Percentiles rank a stretch among this genome's conserved stretches.
These are phyloP conservation scores for Nakazawaea sp. DNA, from an alignment of 805 yeast species.

Conservation along the genomic window DNA sequence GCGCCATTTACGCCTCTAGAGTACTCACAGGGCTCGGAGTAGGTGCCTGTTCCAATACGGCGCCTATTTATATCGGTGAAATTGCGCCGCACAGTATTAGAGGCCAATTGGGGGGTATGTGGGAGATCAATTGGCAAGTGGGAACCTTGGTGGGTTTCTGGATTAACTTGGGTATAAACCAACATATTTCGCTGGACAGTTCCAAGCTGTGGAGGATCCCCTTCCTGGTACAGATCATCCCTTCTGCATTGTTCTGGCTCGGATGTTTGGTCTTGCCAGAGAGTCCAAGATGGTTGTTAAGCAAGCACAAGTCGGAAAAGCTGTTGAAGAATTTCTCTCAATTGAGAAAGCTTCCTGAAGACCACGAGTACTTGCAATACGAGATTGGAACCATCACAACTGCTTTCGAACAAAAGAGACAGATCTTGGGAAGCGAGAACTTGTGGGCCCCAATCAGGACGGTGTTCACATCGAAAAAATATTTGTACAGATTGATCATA, in stretches of 20 bases:
- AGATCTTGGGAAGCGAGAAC: conserved; percentile 29
- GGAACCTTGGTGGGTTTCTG: conserved; percentile 43
- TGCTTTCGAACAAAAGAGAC: conserved; percentile 17
- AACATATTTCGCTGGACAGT: conserved; percentile 22
- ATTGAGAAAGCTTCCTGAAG: conserved; percentile 29
- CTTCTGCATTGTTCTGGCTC: conserved; percentile 33
- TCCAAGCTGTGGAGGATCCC: conserved; percentile 41
- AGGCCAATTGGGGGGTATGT: conserved; percentile 38
- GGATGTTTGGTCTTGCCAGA: conserved; percentile 35
- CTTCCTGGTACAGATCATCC: conserved; percentile 33
- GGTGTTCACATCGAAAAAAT: conserved; percentile 22
- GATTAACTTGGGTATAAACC: conserved; percentile 39
- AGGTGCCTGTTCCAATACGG: conserved; percentile 43
- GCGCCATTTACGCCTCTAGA: conserved; percentile 45
- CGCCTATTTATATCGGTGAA: conserved; percentile 41
- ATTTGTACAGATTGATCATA: conserved; percentile 29
- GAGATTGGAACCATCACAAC: conserved; percentile 27
- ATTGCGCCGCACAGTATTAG: conserved; percentile 36
- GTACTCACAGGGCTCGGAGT: conserved; percentile 46
- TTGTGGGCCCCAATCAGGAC: conserved; percentile 30
- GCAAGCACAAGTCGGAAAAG: conserved; percentile 25
- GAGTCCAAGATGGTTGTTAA: conserved; percentile 38
- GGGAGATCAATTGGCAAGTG: conserved; percentile 43
- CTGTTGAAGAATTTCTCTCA: conserved; percentile 28
- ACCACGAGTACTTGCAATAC: conserved; percentile 31